phyloP scores from a whole-genome alignment of 306 rosid species.

The Citrullus colocynthis region DNA sequence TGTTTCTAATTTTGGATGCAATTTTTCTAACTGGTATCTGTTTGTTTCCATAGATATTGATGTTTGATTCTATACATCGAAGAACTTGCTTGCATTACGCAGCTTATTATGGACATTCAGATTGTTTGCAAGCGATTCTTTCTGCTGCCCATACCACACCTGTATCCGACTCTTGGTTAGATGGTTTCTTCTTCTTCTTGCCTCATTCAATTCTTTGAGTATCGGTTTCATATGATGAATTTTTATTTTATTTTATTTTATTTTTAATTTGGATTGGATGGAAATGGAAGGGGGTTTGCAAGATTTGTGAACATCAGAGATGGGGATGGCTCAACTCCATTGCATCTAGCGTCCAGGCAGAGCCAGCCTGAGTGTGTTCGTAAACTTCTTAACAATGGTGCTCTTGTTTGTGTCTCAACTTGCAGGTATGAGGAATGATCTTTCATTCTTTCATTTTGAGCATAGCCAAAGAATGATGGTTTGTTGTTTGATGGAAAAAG shows the following conservation, averaged over 20 bases:
- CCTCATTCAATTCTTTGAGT: background rate
- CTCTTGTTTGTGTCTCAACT: conserved; percentile 67
- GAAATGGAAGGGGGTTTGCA: conserved; percentile 61
- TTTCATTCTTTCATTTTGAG: background rate
- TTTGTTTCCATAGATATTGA: conserved; percentile 36
- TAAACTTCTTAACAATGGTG: conserved; percentile 64
- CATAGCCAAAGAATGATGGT: conserved; percentile 5
- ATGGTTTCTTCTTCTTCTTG: background rate
- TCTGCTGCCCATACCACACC: conserved; percentile 60
- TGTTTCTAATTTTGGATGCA: background rate
- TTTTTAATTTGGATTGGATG: conserved; percentile 7
- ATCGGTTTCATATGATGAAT: background rate
- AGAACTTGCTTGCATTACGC: conserved; percentile 88
- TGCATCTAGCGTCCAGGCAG: conserved; percentile 78
- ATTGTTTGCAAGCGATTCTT: conserved; percentile 63
- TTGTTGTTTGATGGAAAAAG: conserved; percentile 21
- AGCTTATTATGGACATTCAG: conserved; percentile 60
- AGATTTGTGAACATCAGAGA: conserved; percentile 89
- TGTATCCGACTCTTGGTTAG: conserved; percentile 71
- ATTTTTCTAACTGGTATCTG: background rate
- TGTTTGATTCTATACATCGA: conserved; percentile 66
- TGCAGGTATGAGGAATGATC: conserved; percentile 53
- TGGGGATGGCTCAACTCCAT: conserved; percentile 70
- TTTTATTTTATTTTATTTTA: background rate
- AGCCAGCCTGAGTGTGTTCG: conserved; percentile 48